Evolutionary conservation across 352 stramenopile species (phyloP).

Genomic region (Elongisporangium anandrum): DNA sequence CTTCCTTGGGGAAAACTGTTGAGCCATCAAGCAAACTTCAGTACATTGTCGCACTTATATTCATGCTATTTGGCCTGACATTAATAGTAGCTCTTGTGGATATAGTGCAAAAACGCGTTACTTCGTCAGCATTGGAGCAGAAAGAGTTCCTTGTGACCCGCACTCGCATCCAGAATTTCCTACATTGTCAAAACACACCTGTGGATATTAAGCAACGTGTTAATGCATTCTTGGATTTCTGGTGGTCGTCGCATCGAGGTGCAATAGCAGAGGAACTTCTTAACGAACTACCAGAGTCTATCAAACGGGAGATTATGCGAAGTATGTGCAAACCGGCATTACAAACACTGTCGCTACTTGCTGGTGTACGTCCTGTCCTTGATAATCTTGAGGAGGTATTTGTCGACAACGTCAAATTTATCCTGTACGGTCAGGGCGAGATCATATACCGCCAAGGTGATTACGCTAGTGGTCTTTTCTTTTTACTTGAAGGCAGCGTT

Average conservation of each 20-base stretch:
- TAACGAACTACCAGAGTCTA: slow-evolving; percentile 42
- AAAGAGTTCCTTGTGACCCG: slow-evolving; percentile 56
- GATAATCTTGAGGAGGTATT: slow-evolving; percentile 34
- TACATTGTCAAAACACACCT: slow-evolving; percentile 38
- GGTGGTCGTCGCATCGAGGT: slow-evolving; percentile 58
- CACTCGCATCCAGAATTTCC: slow-evolving; percentile 46
- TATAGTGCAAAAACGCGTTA: slow-evolving; percentile 42
- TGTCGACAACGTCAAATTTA: slow-evolving; percentile 43
- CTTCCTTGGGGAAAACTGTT: slow-evolving; percentile 33
- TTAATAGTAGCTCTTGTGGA: slow-evolving; percentile 30
- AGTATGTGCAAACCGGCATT: slow-evolving; percentile 49
- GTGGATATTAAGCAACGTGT: slow-evolving; percentile 41
- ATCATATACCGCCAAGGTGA: slow-evolving; percentile 60
- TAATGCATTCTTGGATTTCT: slow-evolving; percentile 63
- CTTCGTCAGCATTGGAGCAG: slow-evolving; percentile 44
- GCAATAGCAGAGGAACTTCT: slow-evolving; percentile 42
- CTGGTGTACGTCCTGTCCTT: slow-evolving; percentile 30
- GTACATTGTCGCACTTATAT: slow-evolving; percentile 23
- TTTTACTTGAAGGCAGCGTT: slow-evolving; percentile 49
- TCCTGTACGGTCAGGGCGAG: slow-evolving; percentile 58
- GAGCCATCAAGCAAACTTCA: slow-evolving; percentile 26
- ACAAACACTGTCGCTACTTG: slow-evolving; percentile 33
- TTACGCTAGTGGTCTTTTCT: slow-evolving; percentile 56
- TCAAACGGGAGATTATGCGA: slow-evolving; percentile 43
- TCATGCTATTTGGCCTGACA: slow-evolving; percentile 49